Conservation (phyloP, 2,329 filamentous ascomycete species). For the Ceratocystis cacaofunesta region DNA sequence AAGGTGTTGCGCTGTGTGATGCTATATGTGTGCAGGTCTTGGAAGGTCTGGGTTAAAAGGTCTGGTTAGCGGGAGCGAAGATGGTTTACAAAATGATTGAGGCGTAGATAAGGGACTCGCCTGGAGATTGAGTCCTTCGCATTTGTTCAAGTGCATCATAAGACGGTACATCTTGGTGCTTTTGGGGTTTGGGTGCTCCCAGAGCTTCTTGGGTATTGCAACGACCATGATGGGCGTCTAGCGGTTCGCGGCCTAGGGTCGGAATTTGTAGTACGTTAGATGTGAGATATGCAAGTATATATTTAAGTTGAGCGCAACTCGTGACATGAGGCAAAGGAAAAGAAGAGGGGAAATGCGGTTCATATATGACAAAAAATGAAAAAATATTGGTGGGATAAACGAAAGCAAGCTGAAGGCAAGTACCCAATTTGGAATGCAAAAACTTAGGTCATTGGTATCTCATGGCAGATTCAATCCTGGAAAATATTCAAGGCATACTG, state of each 20-base stretch:
- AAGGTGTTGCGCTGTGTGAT: constrained; percentile 46
- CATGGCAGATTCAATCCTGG: too few species aligned
- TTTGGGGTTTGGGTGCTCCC: constrained; percentile 49
- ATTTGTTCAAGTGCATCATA: constrained; percentile 48
- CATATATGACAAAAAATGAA: not conserved
- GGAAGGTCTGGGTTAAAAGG: constrained; percentile 38
- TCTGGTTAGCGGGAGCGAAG: not conserved
- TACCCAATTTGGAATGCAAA: not conserved
- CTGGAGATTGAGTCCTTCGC: constrained; percentile 40
- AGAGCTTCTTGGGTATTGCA: constrained; percentile 42
- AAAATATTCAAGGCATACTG: too few species aligned
- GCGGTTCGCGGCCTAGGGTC: too few species aligned
- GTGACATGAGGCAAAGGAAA: not conserved
- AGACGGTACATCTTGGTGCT: constrained; percentile 52
- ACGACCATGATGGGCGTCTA: not conserved
- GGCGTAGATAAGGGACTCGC: constrained; percentile 25
- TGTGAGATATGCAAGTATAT: not conserved
- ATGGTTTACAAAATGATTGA: not conserved
- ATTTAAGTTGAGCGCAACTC: not conserved
- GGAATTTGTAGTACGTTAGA: too few species aligned
- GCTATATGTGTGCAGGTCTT: constrained; percentile 57
- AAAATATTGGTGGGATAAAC: not conserved
- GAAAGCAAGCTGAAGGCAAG: not conserved
- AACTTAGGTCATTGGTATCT: not conserved
- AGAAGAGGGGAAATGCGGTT: not conserved